Conservation (phyloP, 192 early-diverging fungal genomes). For the Podila horticola region DNA sequence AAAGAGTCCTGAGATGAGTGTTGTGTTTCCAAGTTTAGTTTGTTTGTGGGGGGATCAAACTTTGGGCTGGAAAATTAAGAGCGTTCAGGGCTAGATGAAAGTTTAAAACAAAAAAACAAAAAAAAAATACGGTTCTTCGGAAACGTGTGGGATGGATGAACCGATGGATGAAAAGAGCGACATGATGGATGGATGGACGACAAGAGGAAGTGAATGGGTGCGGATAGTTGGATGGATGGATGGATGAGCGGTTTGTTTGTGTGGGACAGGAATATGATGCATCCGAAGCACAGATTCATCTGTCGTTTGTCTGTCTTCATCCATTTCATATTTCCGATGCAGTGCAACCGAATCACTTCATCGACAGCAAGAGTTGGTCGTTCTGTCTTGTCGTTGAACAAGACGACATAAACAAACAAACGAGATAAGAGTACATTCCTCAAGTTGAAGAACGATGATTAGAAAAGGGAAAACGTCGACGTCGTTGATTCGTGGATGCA, state of each 20-base stretch:
- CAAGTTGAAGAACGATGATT: background rate
- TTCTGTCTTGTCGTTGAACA: too few relatives aligned
- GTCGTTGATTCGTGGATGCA: too few relatives aligned
- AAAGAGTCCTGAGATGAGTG: background rate
- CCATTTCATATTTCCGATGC: too few relatives aligned
- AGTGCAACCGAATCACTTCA: too few relatives aligned
- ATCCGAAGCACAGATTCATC: too few relatives aligned
- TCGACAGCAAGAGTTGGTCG: too few relatives aligned
- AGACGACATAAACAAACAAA: background rate
- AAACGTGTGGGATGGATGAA: background rate
- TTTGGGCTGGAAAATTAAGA: background rate
- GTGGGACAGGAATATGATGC: background rate
- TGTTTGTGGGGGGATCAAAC: background rate
- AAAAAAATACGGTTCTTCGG: background rate
- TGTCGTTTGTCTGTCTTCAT: too few relatives aligned
- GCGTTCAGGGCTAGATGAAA: background rate
- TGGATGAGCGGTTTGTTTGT: background rate
- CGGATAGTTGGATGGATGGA: background rate
- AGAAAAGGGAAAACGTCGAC: too few relatives aligned
- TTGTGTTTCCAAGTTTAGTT: too few relatives aligned
- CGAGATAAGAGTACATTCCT: constrained; percentile 8
- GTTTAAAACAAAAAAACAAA: background rate
- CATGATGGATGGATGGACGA: background rate
- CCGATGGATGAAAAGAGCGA: background rate
- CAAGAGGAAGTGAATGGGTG: background rate